Evolutionary conservation across 2,329 filamentous ascomycete genomes (phyloP).

Genomic region (Escovopsis weberi): DNA sequence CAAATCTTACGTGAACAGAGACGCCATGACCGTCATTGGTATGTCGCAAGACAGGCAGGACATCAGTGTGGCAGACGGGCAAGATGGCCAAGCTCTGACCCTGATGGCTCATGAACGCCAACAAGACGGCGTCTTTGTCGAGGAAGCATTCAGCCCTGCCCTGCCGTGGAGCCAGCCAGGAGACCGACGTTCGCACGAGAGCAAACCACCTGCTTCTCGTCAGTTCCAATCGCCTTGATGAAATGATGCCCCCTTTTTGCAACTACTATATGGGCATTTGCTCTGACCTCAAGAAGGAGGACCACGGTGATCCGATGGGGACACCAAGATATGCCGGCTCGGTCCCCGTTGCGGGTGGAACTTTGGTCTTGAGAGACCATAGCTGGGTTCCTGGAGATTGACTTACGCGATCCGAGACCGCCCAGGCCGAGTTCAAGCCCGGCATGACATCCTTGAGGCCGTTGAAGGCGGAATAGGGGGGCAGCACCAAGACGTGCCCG

Average conservation of each 20-base stretch:
- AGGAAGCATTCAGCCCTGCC: slow-evolving; percentile 52
- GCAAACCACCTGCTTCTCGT: slow-evolving; percentile 53
- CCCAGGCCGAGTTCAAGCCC: slow-evolving; percentile 40
- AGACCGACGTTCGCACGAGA: slow-evolving; percentile 61
- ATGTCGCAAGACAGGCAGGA: slow-evolving; percentile 55
- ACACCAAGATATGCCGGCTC: slow-evolving; percentile 42
- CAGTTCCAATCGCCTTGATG: neutral
- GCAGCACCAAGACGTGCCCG: slow-evolving; percentile 41
- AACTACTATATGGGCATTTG: no score
- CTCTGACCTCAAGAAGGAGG: slow-evolving; percentile 33
- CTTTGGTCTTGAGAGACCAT: slow-evolving; percentile 49
- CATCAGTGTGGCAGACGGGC: slow-evolving; percentile 61
- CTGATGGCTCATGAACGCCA: slow-evolving; percentile 58
- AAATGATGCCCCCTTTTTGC: no score
- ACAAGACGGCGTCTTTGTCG: slow-evolving; percentile 64
- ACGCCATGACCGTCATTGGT: slow-evolving; percentile 47
- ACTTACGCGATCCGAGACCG: slow-evolving; percentile 38
- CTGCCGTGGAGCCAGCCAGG: slow-evolving; percentile 84
- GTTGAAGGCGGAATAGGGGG: slow-evolving; percentile 16
- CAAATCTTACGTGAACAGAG: slow-evolving; percentile 43
- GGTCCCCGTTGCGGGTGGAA: slow-evolving; percentile 41
- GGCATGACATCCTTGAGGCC: slow-evolving; percentile 41
- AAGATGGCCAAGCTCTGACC: slow-evolving; percentile 67
- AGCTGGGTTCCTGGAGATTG: slow-evolving; percentile 55
- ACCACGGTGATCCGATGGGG: slow-evolving; percentile 49